phyloP scores from a whole-genome alignment of 2,329 filamentous ascomycete species.

The Lecanosticta acicola region DNA sequence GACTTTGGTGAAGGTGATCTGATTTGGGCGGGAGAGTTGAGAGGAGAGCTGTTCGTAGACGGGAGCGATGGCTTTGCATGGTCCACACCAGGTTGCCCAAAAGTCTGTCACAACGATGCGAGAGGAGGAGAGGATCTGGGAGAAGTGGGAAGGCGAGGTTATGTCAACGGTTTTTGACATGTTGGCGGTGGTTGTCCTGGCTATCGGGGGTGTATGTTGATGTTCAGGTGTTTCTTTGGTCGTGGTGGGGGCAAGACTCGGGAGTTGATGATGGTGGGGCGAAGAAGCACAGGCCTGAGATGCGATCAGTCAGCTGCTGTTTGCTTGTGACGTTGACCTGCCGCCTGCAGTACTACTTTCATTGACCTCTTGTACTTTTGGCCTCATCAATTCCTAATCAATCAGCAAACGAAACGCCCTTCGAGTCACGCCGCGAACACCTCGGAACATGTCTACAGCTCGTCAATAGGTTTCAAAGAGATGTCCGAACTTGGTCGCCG shows the following conservation, averaged over 20 bases:
- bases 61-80: slow-evolving; percentile 78
- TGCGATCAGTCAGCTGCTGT: not conserved
- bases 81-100: slow-evolving; percentile 63
- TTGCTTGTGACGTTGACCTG: not conserved
- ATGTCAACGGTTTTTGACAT: slow-evolving; percentile 45
- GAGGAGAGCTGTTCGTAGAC: slow-evolving; percentile 71
- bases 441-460: not conserved
- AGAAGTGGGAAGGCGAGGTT: slow-evolving; percentile 54
- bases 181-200: slow-evolving; percentile 6
- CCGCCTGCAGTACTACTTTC: not conserved
- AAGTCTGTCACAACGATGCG: slow-evolving; percentile 63
- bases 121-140: slow-evolving; percentile 61
- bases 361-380: too few species aligned
- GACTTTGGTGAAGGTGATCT: slow-evolving; percentile 80
- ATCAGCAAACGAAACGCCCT: too few species aligned
- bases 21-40: slow-evolving; percentile 63
- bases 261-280: slow-evolving; percentile 3
- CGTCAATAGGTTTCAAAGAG: not conserved
- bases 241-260: slow-evolving; percentile 4
- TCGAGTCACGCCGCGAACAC: too few species aligned
- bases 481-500: not conserved
- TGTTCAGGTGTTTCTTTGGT: too few species aligned
- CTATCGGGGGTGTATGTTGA: too few species aligned
- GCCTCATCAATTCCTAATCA: too few species aligned
- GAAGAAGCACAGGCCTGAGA: too few species aligned